A percentile compares a stretch with the other conserved stretches of the same genome.
phyloP scores from a whole-genome alignment of 176 grass and related monocot species.

The Hordeum marinum region DNA sequence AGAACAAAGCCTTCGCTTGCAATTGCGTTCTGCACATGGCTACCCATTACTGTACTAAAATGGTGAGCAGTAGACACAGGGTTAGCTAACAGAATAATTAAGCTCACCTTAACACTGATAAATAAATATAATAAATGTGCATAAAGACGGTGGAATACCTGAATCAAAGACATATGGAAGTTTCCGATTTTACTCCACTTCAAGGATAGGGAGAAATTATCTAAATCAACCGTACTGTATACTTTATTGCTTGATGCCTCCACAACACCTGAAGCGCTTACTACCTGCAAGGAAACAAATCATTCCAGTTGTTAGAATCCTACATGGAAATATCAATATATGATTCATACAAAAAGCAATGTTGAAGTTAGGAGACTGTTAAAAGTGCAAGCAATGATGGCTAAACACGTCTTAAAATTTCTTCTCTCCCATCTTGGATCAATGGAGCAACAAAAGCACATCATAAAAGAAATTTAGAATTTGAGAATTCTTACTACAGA shows the following conservation, averaged over 20 bases:
- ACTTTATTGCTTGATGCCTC: constrained; percentile 68
- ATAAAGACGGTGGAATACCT: constrained; percentile 42
- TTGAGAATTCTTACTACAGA: constrained; percentile 61
- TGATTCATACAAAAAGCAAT: background rate
- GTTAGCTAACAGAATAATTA: background rate
- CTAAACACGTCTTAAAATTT: background rate
- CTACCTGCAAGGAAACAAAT: constrained; percentile 43
- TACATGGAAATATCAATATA: background rate
- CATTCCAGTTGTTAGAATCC: background rate
- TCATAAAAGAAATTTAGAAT: background rate
- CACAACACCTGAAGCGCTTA: constrained; percentile 59
- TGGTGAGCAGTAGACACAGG: background rate
- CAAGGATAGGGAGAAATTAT: constrained; percentile 67
- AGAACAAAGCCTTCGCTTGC: background rate
- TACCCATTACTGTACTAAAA: background rate
- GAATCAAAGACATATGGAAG: constrained; percentile 84
- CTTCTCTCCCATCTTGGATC: background rate
- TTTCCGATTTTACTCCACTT: constrained; percentile 90
- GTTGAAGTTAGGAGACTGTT: background rate
- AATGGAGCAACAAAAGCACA: constrained; percentile 11
- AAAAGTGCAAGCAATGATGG: background rate
- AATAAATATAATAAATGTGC: background rate
- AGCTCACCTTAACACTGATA: background rate
- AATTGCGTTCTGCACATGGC: background rate
- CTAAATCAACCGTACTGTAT: constrained; percentile 58